phyloP scores from a whole-genome alignment of 768 basidiomycete genomes.

The Leccinum sublutescens region DNA sequence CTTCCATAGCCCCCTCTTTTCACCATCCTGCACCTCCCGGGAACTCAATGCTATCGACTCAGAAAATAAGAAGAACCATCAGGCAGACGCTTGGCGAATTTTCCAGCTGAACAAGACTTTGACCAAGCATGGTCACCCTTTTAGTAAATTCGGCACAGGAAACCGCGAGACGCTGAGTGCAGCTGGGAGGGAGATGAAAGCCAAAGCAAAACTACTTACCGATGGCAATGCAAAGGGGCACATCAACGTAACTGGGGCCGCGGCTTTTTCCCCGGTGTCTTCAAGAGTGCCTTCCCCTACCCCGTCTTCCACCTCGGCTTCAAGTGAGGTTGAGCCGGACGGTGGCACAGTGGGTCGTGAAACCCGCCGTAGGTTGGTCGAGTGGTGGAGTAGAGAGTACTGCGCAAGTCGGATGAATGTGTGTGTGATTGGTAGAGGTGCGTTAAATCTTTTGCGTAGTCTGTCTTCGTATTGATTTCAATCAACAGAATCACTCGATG shows the following conservation, averaged over 20 bases:
- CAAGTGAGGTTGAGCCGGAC: slow-evolving; percentile 65
- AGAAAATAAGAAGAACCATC: slow-evolving; percentile 95
- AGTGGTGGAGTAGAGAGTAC: slow-evolving; percentile 85
- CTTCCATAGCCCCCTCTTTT: slow-evolving; percentile 91
- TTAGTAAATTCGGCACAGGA: slow-evolving; percentile 91
- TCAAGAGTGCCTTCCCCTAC: slow-evolving; percentile 60
- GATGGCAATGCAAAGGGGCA: slow-evolving; percentile 27
- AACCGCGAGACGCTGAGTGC: slow-evolving; percentile 70
- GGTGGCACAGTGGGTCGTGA: slow-evolving; percentile 79
- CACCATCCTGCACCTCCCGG: slow-evolving; percentile 78
- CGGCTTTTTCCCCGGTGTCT: slow-evolving; percentile 44
- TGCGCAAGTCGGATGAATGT: slow-evolving; percentile 81
- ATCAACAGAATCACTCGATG: slow-evolving; percentile 68
- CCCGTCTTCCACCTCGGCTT: slow-evolving; percentile 51
- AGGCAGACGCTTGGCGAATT: slow-evolving; percentile 87
- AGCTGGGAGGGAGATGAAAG: slow-evolving; percentile 57
- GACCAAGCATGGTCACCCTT: slow-evolving; percentile 73
- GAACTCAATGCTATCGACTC: slow-evolving; percentile 97
- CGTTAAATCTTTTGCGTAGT: background rate
- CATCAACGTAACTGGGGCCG: slow-evolving; percentile 15
- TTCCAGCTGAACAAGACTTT: slow-evolving; percentile 93
- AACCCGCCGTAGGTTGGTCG: slow-evolving; percentile 70
- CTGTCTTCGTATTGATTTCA: background rate
- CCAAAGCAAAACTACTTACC: slow-evolving; percentile 41
- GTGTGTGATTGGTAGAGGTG: slow-evolving; percentile 79